Evolutionary conservation across 257 asterid species (phyloP).

Genomic region (Fraxinus anomala): DNA sequence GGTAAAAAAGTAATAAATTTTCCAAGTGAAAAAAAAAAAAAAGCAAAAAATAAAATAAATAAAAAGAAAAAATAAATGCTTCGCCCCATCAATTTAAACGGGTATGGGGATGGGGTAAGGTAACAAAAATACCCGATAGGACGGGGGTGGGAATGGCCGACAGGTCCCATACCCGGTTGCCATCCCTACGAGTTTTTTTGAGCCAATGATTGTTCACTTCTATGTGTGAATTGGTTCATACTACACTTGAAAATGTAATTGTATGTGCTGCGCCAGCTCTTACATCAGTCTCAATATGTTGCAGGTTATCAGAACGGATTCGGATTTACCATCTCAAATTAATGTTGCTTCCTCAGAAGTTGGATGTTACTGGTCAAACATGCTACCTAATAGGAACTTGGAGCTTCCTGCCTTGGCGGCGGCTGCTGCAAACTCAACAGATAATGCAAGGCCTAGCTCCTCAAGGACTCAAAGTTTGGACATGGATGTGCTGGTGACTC

Average conservation of each 20-base stretch:
- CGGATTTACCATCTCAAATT: constrained; percentile 8
- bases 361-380: constrained; percentile 10
- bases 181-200: not conserved
- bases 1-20: no score
- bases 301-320: constrained; percentile 31
- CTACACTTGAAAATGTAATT: no score
- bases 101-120: no score
- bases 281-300: constrained; percentile 5
- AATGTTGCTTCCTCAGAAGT: not conserved
- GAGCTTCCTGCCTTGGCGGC: constrained; percentile 41
- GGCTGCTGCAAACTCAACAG: constrained; percentile 34
- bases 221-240: not conserved
- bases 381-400: constrained; percentile 46
- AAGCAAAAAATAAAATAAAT: no score
- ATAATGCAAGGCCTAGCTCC: constrained; percentile 43
- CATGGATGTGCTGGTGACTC: constrained; percentile 51
- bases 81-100: no score
- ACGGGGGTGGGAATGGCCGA: no score
- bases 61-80: no score
- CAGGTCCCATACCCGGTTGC: no score
- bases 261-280: no score
- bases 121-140: no score
- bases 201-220: not conserved
- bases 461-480: constrained; percentile 84
- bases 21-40: no score